Base-by-base conservation (phyloP, 192 early-diverging fungal species). In the Thoreauomyces humboldtii region DNA sequence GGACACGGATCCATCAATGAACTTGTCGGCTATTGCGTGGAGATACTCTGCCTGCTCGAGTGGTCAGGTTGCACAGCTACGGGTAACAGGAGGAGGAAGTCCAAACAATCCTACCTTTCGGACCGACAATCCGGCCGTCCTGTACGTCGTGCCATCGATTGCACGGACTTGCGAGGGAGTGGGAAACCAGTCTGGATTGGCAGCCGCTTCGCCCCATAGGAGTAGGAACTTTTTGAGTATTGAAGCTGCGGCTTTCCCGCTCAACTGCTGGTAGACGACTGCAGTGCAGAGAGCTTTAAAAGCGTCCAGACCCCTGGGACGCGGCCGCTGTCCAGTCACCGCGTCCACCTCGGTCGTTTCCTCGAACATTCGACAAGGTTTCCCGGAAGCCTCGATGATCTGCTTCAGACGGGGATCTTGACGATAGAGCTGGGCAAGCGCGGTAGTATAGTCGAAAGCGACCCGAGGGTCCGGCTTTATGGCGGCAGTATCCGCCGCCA, bases 251-350 rank as follows among this genome's bases (percentile, higher is more conserved):
- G 87, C 89, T 35, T 81, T 85, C 17, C 89, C 89, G 14, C 76
- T 73, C 22, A 91, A 74, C 74, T 90, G 88, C 68, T 63, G 89
- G 59, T 82, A 89, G 35, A 90, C 74, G 37, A 90, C 85, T 2
- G 85, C 59, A 6, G 57, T 67, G 22, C 69, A 48, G 1, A 81
- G 65, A 15, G 77, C 48, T 38, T 72, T 73, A 42, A 70, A 70
- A 3, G 61, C 41, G 48, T 70, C 46, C 21, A 73, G 14, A 7
- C 50, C 50, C n/a, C 44, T n/a, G n/a, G n/a, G n/a, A n/a, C n/a
- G n/a, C 7, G 24, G 21, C 7, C 25, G 9, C 44, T 15, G 32
- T 0, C 33, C 57, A 27, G 29, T 2, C 11, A 24, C 27, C 0
- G 32, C 42, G 27, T 33, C 27, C 12, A 24, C 50, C 25, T 29